These are phyloP conservation scores for Hypoxylon sp. DNA, from an alignment of 2,329 filamentous ascomycete genomes.

Conservation along the genomic window DNA sequence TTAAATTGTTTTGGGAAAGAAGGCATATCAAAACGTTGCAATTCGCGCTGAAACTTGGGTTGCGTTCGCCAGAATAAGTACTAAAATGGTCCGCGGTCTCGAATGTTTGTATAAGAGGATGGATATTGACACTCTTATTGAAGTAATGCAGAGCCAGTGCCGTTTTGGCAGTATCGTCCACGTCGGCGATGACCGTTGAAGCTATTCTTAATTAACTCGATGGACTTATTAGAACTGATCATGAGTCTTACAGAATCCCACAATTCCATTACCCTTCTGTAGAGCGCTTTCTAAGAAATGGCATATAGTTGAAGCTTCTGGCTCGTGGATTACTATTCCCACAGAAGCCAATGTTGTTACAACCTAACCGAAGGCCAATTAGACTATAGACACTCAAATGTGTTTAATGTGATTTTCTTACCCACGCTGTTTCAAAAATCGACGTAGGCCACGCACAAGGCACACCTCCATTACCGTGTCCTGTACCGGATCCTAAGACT, in stretches of 20 bases:
- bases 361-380: background rate
- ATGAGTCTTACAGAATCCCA: background rate
- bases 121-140: background rate
- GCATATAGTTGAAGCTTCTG: background rate
- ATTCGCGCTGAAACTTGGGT: constrained; percentile 54
- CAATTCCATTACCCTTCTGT: background rate
- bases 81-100: constrained; percentile 48
- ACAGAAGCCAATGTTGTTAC: constrained; percentile 11
- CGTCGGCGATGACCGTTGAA: background rate
- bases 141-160: background rate
- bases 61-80: constrained; percentile 52
- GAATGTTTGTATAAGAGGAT: background rate
- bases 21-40: constrained; percentile 53
- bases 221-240: too few species aligned
- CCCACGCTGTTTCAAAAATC: constrained; percentile 29
- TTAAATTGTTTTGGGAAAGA: constrained; percentile 38
- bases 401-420: constrained; percentile 2
- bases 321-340: constrained; percentile 4
- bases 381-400: too few species aligned
- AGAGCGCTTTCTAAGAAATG: constrained; percentile 1
- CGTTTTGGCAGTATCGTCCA: background rate
- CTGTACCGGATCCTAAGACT: background rate
- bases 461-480: constrained; percentile 9
- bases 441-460: constrained; percentile 28
- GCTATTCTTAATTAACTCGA: background rate